Base-by-base conservation (phyloP, 495 filamentous ascomycete genomes). In the Astrocystis sublimbata region DNA sequence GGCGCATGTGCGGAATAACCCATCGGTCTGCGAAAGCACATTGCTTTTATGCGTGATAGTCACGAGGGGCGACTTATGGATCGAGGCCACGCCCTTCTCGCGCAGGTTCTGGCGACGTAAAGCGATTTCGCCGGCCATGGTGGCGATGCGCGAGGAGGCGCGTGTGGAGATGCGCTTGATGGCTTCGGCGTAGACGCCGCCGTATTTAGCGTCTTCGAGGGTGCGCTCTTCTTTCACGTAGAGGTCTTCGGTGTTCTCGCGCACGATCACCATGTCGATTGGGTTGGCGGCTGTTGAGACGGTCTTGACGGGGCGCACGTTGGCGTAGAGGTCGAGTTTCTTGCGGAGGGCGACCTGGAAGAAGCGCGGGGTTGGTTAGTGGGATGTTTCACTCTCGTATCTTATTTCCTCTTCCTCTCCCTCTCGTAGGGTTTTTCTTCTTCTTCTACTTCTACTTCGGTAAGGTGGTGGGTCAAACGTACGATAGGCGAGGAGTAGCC, bases 11-110 rank as follows among this genome's bases (percentile, higher is more conserved):
- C 94, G 87, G 88, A 98, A 98, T 38, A 98, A 85, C 13, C 94
- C 94, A 77, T 98, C 94, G 30, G 96, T 98, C 76, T 97, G 93
- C 15, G 89, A 92, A 9, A 98, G 85, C 7, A 98, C 94, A 78
- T 98, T 98, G 74, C 89, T 93, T 81, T 98, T 98, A 82, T 98
- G 94, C 38, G 94, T 98, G 74, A 98, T 91, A 62, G 94, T 98
- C 35, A 98, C 93, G 70, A 92, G 82, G 33, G 93, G 87, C 61
- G 78, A 73, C 47, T 76, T 72, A 73, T 91, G 91, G 57, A 88
- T 86, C 65, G 81, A 82, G 2, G 75, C 66, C 6, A 65, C 64
- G 43, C 70, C 64, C 2, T 71, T 64, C 13, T 80, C 78, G 55
- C 94, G 87, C 66, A 96, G 88, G 67, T 88, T 86, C 71, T 96